Percentiles rank a stretch among this genome's conserved stretches.
Conservation (phyloP, 495 filamentous ascomycete genomes). For the Penicillium roqueforti region DNA sequence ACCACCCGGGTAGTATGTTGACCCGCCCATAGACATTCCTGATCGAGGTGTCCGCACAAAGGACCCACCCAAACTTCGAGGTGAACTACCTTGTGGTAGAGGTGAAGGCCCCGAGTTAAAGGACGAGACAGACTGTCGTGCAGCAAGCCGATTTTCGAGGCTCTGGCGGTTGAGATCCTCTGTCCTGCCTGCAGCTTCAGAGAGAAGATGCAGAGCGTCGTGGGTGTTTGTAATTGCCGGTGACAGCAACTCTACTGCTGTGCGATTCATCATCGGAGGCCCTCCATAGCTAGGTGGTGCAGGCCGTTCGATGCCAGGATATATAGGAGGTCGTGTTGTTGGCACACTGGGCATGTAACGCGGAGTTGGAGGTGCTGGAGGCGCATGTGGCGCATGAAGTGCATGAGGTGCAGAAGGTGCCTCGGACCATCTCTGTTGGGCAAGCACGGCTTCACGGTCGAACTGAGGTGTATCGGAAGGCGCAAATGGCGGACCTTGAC, state of each 20-base stretch:
- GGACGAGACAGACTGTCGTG: slow-evolving; percentile 41
- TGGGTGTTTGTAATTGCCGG: slow-evolving; percentile 56
- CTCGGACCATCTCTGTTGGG: slow-evolving; percentile 36
- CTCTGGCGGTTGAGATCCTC: slow-evolving; percentile 46
- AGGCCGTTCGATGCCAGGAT: slow-evolving; percentile 27
- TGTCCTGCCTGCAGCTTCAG: slow-evolving; percentile 54
- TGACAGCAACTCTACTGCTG: slow-evolving; percentile 52
- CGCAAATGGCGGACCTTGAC: slow-evolving; percentile 28
- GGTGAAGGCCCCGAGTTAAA: slow-evolving; percentile 43
- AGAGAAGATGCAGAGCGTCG: slow-evolving; percentile 55
- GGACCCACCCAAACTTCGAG: slow-evolving; percentile 35
- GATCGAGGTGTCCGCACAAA: slow-evolving; percentile 36
- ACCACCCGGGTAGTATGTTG: slow-evolving; percentile 28
- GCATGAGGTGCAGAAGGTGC: slow-evolving; percentile 2
- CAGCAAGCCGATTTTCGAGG: slow-evolving; percentile 36
- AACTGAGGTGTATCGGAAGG: slow-evolving; percentile 24
- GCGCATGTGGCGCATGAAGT: not conserved
- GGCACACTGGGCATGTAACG: slow-evolving; percentile 28
- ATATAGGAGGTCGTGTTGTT: slow-evolving; percentile 25
- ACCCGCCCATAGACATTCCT: slow-evolving; percentile 26
- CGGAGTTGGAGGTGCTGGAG: slow-evolving; percentile 12
- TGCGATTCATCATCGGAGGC: slow-evolving; percentile 51
- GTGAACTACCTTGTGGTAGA: slow-evolving; percentile 38
- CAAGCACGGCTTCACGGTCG: slow-evolving; percentile 25
- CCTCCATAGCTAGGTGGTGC: slow-evolving; percentile 30